Evolutionary conservation across 257 asterid species (phyloP).

Genomic region (Primulina eburnea): DNA sequence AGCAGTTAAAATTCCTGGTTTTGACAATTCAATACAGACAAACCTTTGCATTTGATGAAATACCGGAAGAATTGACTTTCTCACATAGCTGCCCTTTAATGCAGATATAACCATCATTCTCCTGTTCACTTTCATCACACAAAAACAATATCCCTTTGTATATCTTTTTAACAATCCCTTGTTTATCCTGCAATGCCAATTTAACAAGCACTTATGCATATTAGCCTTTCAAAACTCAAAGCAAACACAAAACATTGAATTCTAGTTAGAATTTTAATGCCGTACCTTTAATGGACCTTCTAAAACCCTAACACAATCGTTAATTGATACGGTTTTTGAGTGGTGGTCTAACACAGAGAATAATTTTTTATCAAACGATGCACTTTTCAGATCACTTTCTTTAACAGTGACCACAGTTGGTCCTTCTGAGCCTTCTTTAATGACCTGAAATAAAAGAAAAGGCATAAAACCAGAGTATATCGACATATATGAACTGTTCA

Average conservation of each 20-base stretch:
- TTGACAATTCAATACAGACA: constrained; percentile 21
- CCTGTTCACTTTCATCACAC: constrained; percentile 62
- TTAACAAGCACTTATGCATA: constrained; percentile 15
- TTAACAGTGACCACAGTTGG: constrained; percentile 54
- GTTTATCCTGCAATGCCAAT: constrained; percentile 60
- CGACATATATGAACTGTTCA: background rate
- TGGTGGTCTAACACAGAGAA: constrained; percentile 72
- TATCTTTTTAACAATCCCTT: constrained; percentile 76
- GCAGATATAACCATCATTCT: constrained; percentile 67
- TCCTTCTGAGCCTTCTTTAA: constrained; percentile 76
- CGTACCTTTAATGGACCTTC: constrained; percentile 86
- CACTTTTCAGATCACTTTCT: constrained; percentile 60
- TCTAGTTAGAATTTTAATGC: constrained; percentile 12
- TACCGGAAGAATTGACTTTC: constrained; percentile 53
- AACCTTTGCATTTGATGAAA: constrained; percentile 57
- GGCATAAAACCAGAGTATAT: background rate
- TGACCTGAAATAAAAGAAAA: constrained; percentile 44
- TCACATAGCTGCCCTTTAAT: constrained; percentile 68
- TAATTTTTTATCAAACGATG: constrained; percentile 82
- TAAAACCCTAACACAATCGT: constrained; percentile 64
- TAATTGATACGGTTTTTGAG: constrained; percentile 57
- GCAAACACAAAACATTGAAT: constrained; percentile 18
- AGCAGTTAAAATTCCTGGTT: constrained; percentile 6
- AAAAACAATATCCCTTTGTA: constrained; percentile 73
- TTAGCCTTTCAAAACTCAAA: constrained; percentile 20